Percentiles rank a stretch among this genome's conserved stretches.
Evolutionary conservation across 2,329 filamentous ascomycete species (phyloP).

Genomic region (Fusarium incarnatum): DNA sequence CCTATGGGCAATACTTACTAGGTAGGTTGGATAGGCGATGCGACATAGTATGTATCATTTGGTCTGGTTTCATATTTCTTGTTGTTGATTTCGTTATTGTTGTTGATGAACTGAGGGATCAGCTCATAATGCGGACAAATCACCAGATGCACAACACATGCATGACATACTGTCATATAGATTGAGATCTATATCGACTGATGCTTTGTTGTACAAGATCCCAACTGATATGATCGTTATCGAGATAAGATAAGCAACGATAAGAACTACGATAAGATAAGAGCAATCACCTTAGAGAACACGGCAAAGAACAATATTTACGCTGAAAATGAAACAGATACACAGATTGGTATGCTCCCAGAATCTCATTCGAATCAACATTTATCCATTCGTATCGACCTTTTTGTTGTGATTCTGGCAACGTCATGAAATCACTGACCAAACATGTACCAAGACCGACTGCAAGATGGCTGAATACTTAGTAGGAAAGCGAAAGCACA

Average conservation of each 20-base stretch:
- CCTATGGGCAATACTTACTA: slow-evolving; percentile 52
- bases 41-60: background rate
- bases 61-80: background rate
- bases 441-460: too few species aligned
- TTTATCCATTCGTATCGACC: too few species aligned
- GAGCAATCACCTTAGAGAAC: too few species aligned
- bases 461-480: too few species aligned
- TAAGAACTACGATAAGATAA: too few species aligned
- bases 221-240: background rate
- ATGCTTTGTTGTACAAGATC: background rate
- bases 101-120: background rate
- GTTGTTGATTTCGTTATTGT: background rate
- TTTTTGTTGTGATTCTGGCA: too few species aligned
- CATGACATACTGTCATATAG: slow-evolving; percentile 3
- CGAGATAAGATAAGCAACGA: background rate
- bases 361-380: too few species aligned
- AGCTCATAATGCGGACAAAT: background rate
- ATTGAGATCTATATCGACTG: slow-evolving; percentile 2
- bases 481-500: too few species aligned
- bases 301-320: too few species aligned
- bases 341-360: too few species aligned
- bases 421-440: too few species aligned
- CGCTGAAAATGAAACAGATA: too few species aligned
- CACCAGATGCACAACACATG: slow-evolving; percentile 4
- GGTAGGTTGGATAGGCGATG: slow-evolving; percentile 18